Conservation (phyloP, 768 basidiomycete species). For the Cystofilobasidium ferigula region DNA sequence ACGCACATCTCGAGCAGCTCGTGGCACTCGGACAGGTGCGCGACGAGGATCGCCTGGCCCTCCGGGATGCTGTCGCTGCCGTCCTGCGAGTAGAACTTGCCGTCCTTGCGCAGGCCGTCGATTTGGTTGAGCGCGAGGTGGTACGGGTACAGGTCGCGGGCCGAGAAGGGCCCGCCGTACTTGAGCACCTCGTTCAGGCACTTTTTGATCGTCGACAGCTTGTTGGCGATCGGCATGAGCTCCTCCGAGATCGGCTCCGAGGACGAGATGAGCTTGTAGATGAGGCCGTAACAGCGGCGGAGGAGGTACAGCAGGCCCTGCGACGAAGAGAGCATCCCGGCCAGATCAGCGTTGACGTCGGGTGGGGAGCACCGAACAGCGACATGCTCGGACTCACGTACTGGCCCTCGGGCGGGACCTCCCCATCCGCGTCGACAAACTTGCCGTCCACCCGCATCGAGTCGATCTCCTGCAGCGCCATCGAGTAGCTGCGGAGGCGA, state of each 20-base stretch:
- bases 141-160: constrained; percentile 77
- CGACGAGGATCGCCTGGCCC: constrained; percentile 91
- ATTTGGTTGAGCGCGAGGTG: constrained; percentile 59
- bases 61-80: constrained; percentile 55
- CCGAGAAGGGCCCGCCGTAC: constrained; percentile 83
- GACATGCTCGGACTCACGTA: constrained; percentile 70
- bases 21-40: constrained; percentile 90
- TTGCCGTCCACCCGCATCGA: constrained; percentile 88
- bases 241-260: constrained; percentile 97
- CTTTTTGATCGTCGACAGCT: constrained; percentile 90
- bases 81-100: constrained; percentile 52
- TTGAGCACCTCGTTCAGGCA: constrained; percentile 91
- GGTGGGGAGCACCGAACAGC: not conserved
- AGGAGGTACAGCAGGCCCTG: constrained; percentile 25
- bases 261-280: constrained; percentile 82
- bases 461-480: constrained; percentile 90
- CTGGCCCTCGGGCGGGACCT: constrained; percentile 74
- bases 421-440: constrained; percentile 87
- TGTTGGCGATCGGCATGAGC: constrained; percentile 94
- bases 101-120: constrained; percentile 82
- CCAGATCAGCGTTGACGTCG: not conserved
- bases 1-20: constrained; percentile 83
- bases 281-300: constrained; percentile 74
- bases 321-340: not conserved
- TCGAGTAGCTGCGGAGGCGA: constrained; percentile 57